These are phyloP conservation scores for Termitomyces sp. DNA, from an alignment of 768 basidiomycete genomes.

Conservation along the genomic window DNA sequence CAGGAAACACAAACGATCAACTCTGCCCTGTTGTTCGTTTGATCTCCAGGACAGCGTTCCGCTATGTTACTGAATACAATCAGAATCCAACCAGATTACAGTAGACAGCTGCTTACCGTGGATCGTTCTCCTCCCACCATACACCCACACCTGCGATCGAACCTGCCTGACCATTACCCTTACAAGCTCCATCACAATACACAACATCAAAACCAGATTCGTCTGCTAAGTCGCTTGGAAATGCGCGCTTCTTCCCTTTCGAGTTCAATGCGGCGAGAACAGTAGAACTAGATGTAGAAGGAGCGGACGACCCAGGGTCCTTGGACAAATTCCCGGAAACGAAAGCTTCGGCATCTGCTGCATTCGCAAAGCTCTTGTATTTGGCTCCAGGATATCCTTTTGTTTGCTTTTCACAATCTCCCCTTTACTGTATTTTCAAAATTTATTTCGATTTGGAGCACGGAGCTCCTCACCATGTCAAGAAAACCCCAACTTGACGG, in stretches of 20 bases:
- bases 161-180: slow-evolving; percentile 66
- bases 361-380: slow-evolving; percentile 63
- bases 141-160: slow-evolving; percentile 83
- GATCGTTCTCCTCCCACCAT: slow-evolving; percentile 75
- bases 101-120: slow-evolving; percentile 34
- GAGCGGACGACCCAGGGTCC: not conserved
- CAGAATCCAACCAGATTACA: not conserved
- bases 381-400: slow-evolving; percentile 56
- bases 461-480: slow-evolving; percentile 48
- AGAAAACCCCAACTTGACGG: slow-evolving; percentile 56
- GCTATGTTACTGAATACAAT: slow-evolving; percentile 57
- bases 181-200: slow-evolving; percentile 86
- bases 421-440: slow-evolving; percentile 37
- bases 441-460: slow-evolving; percentile 1
- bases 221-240: slow-evolving; percentile 21
- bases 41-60: slow-evolving; percentile 77
- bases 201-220: slow-evolving; percentile 45
- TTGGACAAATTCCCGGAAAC: slow-evolving; percentile 18
- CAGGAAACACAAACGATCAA: slow-evolving; percentile 53
- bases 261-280: not conserved
- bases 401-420: slow-evolving; percentile 64
- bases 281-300: not conserved
- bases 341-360: slow-evolving; percentile 56
- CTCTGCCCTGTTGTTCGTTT: slow-evolving; percentile 89
- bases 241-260: slow-evolving; percentile 30